Conservation (phyloP, 139 green algal genomes). For the Limnomonas spitsbergensis region DNA sequence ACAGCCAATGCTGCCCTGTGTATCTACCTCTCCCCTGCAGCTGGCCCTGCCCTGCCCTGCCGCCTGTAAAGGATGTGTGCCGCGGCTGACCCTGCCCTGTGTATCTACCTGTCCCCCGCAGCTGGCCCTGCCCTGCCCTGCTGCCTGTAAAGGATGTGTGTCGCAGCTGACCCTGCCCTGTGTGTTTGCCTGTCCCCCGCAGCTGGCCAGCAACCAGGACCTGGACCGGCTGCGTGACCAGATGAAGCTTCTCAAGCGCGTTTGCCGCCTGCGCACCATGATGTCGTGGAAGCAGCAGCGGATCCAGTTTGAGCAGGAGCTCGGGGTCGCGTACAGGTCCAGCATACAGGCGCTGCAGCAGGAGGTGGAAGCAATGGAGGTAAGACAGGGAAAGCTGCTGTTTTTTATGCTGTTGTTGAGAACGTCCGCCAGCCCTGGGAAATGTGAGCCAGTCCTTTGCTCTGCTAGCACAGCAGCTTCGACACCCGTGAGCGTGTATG, state of each 20-base stretch:
- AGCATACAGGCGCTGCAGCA: neutral
- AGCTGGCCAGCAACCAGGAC: slow-evolving; percentile 9
- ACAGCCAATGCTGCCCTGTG: no score
- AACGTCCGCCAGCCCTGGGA: neutral
- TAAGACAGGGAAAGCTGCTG: neutral
- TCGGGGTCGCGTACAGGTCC: neutral
- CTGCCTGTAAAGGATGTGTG: no score
- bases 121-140: no score
- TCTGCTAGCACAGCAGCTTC: neutral
- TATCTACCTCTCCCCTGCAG: no score
- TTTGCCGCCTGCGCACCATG: slow-evolving; percentile 54
- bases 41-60: no score
- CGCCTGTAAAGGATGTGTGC: no score
- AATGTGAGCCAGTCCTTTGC: neutral
- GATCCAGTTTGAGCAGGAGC: slow-evolving; percentile 25
- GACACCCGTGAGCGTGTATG: neutral
- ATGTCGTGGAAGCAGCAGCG: slow-evolving; percentile 58
- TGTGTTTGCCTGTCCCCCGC: no score
- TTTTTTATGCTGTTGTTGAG: neutral
- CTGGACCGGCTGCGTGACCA: slow-evolving; percentile 52
- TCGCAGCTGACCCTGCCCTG: no score
- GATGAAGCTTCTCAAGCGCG: slow-evolving; percentile 59
- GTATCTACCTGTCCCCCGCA: no score
- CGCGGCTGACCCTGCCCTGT: no score
- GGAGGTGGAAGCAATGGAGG: slow-evolving; percentile 1